phyloP scores from a whole-genome alignment of 805 yeast genomes.

The Metschnikowia amazonensis region DNA sequence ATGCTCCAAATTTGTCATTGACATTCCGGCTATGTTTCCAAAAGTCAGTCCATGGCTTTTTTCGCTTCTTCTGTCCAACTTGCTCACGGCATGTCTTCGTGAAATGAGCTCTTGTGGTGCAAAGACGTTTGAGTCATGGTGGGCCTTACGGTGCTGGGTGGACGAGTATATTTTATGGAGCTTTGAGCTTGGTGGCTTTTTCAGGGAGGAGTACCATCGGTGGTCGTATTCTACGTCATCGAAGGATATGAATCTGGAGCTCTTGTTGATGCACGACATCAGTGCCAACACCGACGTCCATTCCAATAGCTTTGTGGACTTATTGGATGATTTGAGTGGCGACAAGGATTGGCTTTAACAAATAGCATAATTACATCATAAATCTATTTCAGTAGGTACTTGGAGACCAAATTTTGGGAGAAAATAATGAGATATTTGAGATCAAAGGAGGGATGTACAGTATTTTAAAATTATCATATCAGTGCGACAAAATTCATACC shows the following conservation, averaged over 20 bases:
- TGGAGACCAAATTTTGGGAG: too few species aligned
- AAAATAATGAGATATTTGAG: too few species aligned
- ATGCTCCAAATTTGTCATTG: constrained; percentile 29
- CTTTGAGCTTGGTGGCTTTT: constrained; percentile 59
- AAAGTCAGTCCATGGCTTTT: constrained; percentile 54
- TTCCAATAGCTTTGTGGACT: constrained; percentile 12
- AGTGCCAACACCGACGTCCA: constrained; percentile 7
- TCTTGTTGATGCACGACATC: constrained; percentile 1
- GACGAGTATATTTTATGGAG: constrained; percentile 69
- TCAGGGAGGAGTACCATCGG: constrained; percentile 28
- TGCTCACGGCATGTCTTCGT: constrained; percentile 56
- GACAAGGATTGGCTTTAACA: constrained; percentile 5
- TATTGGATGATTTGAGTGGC: constrained; percentile 12
- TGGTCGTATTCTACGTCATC: constrained; percentile 5
- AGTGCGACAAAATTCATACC: too few species aligned
- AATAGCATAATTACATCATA: constrained; percentile 1
- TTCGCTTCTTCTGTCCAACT: constrained; percentile 47
- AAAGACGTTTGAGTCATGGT: constrained; percentile 67
- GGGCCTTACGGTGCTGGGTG: constrained; percentile 71
- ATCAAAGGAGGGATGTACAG: too few species aligned
- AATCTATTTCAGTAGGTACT: background rate
- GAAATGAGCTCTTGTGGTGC: constrained; percentile 59
- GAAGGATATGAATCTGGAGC: constrained; percentile 6
- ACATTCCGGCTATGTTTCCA: constrained; percentile 46
- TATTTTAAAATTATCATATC: too few species aligned